Evolutionary conservation across 305 asterid genomes (phyloP).

Genomic region (Rubia peregrina): DNA sequence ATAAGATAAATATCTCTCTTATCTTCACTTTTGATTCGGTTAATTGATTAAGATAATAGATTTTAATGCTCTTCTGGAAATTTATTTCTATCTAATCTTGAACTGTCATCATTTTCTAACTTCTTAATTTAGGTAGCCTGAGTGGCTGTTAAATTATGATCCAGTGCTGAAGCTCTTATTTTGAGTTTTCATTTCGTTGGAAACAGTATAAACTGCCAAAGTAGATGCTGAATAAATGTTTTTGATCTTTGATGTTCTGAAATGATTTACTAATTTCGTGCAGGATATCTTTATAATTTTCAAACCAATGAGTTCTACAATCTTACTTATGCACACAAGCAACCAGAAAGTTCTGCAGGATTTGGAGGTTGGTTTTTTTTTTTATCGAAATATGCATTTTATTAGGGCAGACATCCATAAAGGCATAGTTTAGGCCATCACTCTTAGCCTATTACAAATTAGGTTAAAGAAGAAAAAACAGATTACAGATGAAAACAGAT

Average conservation of each 20-base stretch:
- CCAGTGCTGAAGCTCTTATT: neutral
- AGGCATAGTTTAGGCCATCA: no score
- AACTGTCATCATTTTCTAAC: neutral
- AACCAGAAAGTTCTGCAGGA: conserved; percentile 87
- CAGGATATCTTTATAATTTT: conserved; percentile 94
- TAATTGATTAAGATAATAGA: neutral
- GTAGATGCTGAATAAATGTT: neutral
- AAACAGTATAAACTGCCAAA: neutral
- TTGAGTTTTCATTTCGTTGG: conserved; percentile 9
- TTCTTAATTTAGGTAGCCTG: neutral
- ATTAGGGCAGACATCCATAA: no score
- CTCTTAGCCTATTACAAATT: no score
- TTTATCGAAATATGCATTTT: no score
- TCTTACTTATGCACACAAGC: conserved; percentile 93
- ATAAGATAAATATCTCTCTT: conserved; percentile 3
- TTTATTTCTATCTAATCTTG: neutral
- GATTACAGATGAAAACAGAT: no score
- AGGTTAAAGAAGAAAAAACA: no score
- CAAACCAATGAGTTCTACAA: conserved; percentile 94
- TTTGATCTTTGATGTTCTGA: conserved; percentile 19
- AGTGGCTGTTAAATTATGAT: neutral
- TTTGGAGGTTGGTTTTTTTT: no score
- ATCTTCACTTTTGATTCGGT: neutral
- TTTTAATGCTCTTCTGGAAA: neutral
- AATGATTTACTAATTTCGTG: conserved; percentile 23